A percentile compares a stretch with the other conserved stretches of the same genome.
These are phyloP conservation scores for Yamadazyma oceani DNA, from an alignment of 1,139 yeast genomes.

Conservation along the genomic window DNA sequence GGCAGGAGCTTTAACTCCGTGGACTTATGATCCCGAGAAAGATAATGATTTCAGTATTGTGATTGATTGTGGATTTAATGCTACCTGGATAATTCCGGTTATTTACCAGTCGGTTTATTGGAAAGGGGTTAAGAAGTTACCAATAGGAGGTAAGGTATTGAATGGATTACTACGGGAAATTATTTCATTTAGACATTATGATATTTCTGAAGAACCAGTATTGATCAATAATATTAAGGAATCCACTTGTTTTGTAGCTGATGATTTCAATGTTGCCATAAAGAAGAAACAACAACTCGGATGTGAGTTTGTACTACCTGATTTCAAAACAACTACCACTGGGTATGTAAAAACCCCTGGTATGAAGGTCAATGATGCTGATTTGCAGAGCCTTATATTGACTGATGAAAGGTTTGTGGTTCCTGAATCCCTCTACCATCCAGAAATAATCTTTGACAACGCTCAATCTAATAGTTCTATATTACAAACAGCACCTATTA, in stretches of 20 bases:
- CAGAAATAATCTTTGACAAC: conserved; percentile 60
- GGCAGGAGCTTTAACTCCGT: conserved; percentile 71
- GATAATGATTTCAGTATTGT: conserved; percentile 70
- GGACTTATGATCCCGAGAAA: conserved; percentile 33
- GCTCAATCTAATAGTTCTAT: conserved; percentile 27
- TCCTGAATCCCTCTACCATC: conserved; percentile 86
- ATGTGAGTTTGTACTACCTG: conserved; percentile 81
- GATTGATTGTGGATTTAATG: conserved; percentile 83
- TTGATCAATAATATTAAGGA: conserved; percentile 86
- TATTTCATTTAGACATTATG: conserved; percentile 88
- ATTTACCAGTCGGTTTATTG: conserved; percentile 76
- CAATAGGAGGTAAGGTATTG: conserved; percentile 82
- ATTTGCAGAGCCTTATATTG: conserved; percentile 65
- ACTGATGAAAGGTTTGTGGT: conserved; percentile 83
- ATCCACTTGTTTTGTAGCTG: conserved; percentile 69
- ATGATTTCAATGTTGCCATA: conserved; percentile 61
- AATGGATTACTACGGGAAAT: conserved; percentile 83
- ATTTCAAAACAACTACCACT: conserved; percentile 72
- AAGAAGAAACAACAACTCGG: conserved; percentile 26
- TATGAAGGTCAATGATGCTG: conserved; percentile 23
- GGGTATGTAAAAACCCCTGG: conserved; percentile 50
- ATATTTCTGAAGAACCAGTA: conserved; percentile 87
- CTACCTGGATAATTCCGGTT: conserved; percentile 87
- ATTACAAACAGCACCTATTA: conserved; percentile 57
- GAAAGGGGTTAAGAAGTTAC: conserved; percentile 72